Percentiles rank a stretch among this genome's conserved stretches.
Evolutionary conservation across 495 filamentous ascomycete species (phyloP).

Genomic region (Amniculicola lignicola): DNA sequence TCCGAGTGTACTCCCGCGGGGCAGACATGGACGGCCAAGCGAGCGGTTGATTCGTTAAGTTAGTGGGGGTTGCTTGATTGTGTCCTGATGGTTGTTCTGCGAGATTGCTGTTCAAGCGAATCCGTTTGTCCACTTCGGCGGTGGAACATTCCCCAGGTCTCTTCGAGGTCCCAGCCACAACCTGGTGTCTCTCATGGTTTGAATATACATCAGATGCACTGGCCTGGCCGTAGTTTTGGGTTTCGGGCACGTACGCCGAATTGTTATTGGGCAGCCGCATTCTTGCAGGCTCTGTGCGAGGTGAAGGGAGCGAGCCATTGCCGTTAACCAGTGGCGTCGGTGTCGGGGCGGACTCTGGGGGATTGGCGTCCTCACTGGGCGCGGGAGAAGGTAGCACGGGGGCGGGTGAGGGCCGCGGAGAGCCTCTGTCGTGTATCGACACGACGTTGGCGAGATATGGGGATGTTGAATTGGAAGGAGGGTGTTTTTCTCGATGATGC

Average conservation of each 20-base stretch:
- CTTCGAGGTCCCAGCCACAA: background rate
- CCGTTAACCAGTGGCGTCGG: background rate
- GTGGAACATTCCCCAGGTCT: background rate
- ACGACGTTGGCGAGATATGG: constrained; percentile 30
- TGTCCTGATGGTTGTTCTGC: background rate
- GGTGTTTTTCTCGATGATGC: constrained; percentile 6
- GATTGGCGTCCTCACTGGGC: constrained; percentile 20
- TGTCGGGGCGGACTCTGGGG: background rate
- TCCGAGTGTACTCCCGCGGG: no score
- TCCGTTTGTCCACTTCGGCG: background rate
- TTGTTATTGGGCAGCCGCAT: background rate
- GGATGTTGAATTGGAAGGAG: constrained; percentile 32
- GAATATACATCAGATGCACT: no score
- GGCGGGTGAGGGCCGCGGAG: constrained; percentile 1
- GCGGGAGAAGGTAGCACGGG: constrained; percentile 27
- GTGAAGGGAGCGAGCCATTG: background rate
- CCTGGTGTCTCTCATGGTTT: background rate
- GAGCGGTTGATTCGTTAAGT: background rate
- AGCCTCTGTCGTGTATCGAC: background rate
- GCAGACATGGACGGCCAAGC: background rate
- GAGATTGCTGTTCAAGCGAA: background rate
- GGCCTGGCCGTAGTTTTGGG: no score
- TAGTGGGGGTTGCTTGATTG: background rate
- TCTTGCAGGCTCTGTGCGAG: background rate
- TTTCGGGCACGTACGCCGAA: background rate